phyloP scores from a whole-genome alignment of 768 basidiomycete genomes.

The Panaeolus cyanescens region DNA sequence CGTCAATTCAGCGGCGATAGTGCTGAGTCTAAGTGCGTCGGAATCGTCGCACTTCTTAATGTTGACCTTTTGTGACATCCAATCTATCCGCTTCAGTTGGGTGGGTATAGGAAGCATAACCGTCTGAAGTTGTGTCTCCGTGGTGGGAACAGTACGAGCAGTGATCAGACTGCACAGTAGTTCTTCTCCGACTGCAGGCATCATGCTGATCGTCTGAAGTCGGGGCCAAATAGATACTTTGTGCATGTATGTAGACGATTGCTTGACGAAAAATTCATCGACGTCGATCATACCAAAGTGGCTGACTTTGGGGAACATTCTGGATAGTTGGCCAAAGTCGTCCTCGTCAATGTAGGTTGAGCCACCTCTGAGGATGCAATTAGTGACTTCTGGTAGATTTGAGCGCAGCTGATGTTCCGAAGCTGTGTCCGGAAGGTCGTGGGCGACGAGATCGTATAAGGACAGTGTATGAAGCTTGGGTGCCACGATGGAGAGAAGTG shows the following conservation, averaged over 20 bases:
- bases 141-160: slow-evolving; percentile 13
- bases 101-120: slow-evolving; percentile 15
- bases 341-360: slow-evolving; percentile 17
- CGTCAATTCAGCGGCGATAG: slow-evolving; percentile 8
- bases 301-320: slow-evolving; percentile 17
- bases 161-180: slow-evolving; percentile 19
- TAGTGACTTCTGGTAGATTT: slow-evolving; percentile 19
- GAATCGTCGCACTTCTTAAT: slow-evolving; percentile 15
- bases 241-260: slow-evolving; percentile 16
- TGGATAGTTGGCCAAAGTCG: slow-evolving; percentile 15
- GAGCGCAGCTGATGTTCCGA: slow-evolving; percentile 11
- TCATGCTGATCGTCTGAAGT: slow-evolving; percentile 19
- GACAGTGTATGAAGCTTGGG: slow-evolving; percentile 19
- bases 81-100: slow-evolving; percentile 16
- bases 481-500: slow-evolving; percentile 22
- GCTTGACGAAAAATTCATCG: slow-evolving; percentile 13
- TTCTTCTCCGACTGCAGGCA: slow-evolving; percentile 17
- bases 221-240: slow-evolving; percentile 18
- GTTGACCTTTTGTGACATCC: slow-evolving; percentile 18
- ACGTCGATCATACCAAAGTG: slow-evolving; percentile 18
- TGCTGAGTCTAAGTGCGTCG: slow-evolving; percentile 8
- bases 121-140: slow-evolving; percentile 14
- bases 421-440: slow-evolving; percentile 20
- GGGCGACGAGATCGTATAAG: slow-evolving; percentile 21
- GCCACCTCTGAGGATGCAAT: slow-evolving; percentile 17